Base-by-base conservation (phyloP, 805 yeast species). In the Kregervanrija fluxuum region DNA sequence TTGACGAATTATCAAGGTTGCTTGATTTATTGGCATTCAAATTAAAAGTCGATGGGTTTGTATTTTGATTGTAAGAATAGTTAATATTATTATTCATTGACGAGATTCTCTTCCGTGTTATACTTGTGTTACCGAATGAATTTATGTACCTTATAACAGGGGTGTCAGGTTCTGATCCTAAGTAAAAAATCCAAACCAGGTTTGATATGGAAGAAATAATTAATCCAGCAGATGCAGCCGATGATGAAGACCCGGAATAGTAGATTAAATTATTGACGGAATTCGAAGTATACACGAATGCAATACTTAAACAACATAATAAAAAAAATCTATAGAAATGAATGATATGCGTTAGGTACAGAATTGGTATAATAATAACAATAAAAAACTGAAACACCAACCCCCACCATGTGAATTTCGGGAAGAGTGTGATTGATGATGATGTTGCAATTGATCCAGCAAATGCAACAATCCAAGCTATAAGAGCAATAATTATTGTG, bases 361-460 rank as follows among this genome's bases (percentile, higher is more conserved):
- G 68, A 45, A 70, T 54, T 36, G 73, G 71, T 48, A 76, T 71
- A 15, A 70, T 60, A 5, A 78, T 53, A 15, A 85, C 71, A 36
- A 87, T 53, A 30, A 86, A 49, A 15, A 89, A 68, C 64, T 91
- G 81, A 59, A 79, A 93, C 2, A 85, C 90, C 5, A 93, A 63
- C 1, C 95, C 95, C 99, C 99, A 93, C 99, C 99, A 91, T 4
- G 93, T 78, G 64, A 91, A 85, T 51, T 79, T 77, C 1, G 97
- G 96, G 59, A 83, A 87, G 5, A 64, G 52, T 12, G 65, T 30
- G 8, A 53, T 37, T 15, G 50, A 62, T 14, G 62, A 60, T 13
- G 70, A 70, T 6, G 79, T 61, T 1, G 85, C 80, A 14, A 85
- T 79, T 12, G 95, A 85, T 2, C 97, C 97, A 2, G 84, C 95